Base-by-base conservation (phyloP, 2,329 filamentous ascomycete genomes). In the Gliomastix tumulicola region DNA sequence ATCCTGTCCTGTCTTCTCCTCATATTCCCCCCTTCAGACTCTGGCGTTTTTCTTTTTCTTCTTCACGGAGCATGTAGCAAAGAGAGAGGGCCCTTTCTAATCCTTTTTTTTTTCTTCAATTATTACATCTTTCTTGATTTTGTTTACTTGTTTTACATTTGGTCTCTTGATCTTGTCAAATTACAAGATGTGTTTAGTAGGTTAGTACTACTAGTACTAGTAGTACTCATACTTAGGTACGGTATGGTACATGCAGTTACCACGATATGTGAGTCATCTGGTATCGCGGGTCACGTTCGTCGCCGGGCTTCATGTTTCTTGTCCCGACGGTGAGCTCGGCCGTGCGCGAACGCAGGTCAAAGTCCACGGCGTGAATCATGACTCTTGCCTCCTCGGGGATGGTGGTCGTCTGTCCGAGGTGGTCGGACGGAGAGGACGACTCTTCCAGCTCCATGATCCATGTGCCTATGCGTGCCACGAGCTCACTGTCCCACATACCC, bases 401-500 rank as follows among this genome's bases (percentile, higher is more conserved):
- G 6, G 38, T 44, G 20, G 15, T 38, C 13, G 15, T 16, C 6
- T 37, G 10, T 54, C 49, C 20, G 22, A 30, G 34, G 35, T 37
- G 33, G 17, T 35, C 17, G 12, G 15, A 12, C 7, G 25, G 23
- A 7, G n/a, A 9, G 13, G 21, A 15, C 7, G 62, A 63, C 45
- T 79, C 74, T 45, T 79, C 74, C 13, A 77, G 62, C 8, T 63
- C 56, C 51, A 71, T 66, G 25, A 78, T 62, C 72, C 73, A 78
- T 40, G 61, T 62, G 32, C 66, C 68, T 44, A 79, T 76, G 7
- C 65, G 65, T 2, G 74, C 73, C 10, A 68, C 63, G 41, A 79
- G 62, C 44, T 75, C 69, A 46, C 73, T 79, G 47, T 85, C 79
- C 80, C 80, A 84, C 68, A 84, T 79, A 17, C 76, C 79, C 55